Percentiles rank a stretch among this genome's conserved stretches.
Conservation (phyloP, 2,329 filamentous ascomycete species). For the Sordariomycetes sp. region DNA sequence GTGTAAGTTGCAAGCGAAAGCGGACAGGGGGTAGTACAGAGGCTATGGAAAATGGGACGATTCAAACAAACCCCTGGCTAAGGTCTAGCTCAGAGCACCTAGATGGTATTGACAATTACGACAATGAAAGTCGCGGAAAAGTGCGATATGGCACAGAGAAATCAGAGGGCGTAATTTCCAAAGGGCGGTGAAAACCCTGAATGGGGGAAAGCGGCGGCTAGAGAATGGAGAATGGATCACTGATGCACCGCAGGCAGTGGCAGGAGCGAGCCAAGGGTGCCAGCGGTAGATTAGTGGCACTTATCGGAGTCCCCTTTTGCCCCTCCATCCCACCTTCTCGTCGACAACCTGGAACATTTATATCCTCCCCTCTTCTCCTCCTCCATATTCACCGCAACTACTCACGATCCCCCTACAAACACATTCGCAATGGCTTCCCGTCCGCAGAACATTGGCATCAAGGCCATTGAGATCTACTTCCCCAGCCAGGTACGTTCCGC, state of each 20-base stretch:
- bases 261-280: not conserved
- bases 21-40: no score
- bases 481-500: slow-evolving; percentile 63
- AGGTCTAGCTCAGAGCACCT: no score
- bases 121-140: no score
- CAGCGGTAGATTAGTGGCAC: not conserved
- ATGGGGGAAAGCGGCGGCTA: not conserved
- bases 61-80: no score
- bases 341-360: not conserved
- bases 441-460: slow-evolving; percentile 84
- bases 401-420: not conserved
- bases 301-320: not conserved
- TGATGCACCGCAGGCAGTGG: no score
- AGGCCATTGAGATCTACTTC: slow-evolving; percentile 87
- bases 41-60: no score
- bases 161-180: not conserved
- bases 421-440: slow-evolving; percentile 55
- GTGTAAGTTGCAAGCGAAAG: no score
- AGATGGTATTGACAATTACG: no score
- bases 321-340: not conserved
- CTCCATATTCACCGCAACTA: not conserved
- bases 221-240: no score
- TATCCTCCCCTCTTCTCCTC: slow-evolving; percentile 7
- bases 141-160: no score
- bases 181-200: slow-evolving; percentile 15